phyloP scores from a whole-genome alignment of 2,329 filamentous ascomycete species.

The Alternaria triticina region DNA sequence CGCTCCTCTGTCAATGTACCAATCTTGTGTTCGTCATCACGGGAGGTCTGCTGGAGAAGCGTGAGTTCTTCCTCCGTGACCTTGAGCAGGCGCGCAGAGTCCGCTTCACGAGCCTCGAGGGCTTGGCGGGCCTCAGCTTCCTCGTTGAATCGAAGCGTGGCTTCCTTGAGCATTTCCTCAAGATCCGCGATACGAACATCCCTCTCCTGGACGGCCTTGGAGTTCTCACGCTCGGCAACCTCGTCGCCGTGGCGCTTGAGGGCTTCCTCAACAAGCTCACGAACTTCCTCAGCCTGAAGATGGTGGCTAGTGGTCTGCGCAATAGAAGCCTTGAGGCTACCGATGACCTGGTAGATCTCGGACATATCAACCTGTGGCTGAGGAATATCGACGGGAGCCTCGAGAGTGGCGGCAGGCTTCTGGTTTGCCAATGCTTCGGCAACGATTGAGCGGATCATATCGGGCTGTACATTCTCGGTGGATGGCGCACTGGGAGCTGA shows the following conservation, averaged over 20 bases:
- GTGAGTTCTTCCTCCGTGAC: constrained; percentile 58
- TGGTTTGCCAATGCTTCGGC: constrained; percentile 42
- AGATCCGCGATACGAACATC: constrained; percentile 45
- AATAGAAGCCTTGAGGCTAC: constrained; percentile 57
- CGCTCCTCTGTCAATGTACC: constrained; percentile 53
- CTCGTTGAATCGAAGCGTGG: constrained; percentile 43
- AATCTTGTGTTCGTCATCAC: constrained; percentile 52
- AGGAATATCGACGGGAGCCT: constrained; percentile 43
- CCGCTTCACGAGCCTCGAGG: constrained; percentile 53
- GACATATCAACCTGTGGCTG: constrained; percentile 47
- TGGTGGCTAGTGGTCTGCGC: constrained; percentile 54
- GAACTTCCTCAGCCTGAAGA: constrained; percentile 53
- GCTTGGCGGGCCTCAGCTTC: constrained; percentile 52
- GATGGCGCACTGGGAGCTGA: constrained; percentile 22
- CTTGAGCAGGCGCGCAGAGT: constrained; percentile 53
- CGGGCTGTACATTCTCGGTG: constrained; percentile 39
- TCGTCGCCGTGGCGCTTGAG: constrained; percentile 44
- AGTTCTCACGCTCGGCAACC: constrained; percentile 36
- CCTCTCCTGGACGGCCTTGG: constrained; percentile 39
- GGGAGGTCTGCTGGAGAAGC: constrained; percentile 51
- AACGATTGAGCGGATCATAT: constrained; percentile 44
- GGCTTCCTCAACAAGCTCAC: constrained; percentile 46
- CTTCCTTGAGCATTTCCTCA: constrained; percentile 44
- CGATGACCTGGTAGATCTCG: constrained; percentile 56
- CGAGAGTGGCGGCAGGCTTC: constrained; percentile 34